A percentile compares a stretch with the other conserved stretches of the same genome.
Conservation (phyloP, 2,329 filamentous ascomycete genomes). For the Exophiala oligosperma region DNA sequence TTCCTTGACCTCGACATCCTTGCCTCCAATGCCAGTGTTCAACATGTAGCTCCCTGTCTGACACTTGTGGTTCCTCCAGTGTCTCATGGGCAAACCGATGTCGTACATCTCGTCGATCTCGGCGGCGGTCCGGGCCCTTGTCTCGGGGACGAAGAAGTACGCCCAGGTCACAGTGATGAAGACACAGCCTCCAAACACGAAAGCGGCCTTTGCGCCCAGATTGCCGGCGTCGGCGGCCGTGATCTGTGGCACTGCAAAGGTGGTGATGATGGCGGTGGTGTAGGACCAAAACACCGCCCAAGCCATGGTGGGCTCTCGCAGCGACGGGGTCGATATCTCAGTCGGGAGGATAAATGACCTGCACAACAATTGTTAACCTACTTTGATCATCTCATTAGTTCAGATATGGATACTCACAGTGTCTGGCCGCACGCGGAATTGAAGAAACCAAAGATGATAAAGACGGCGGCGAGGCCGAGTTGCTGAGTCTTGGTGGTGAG, state of each 20-base stretch:
- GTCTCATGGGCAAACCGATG: slow-evolving; percentile 23
- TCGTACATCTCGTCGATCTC: slow-evolving; percentile 39
- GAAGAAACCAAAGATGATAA: slow-evolving; percentile 41
- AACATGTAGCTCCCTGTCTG: not conserved
- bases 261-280: slow-evolving; percentile 39
- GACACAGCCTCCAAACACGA: slow-evolving; percentile 32
- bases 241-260: slow-evolving; percentile 41
- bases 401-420: slow-evolving; percentile 26
- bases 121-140: slow-evolving; percentile 27
- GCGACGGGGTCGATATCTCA: slow-evolving; percentile 43
- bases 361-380: no score
- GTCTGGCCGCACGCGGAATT: slow-evolving; percentile 40
- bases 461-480: slow-evolving; percentile 35
- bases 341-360: slow-evolving; percentile 37
- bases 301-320: slow-evolving; percentile 46
- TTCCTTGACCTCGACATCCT: no score
- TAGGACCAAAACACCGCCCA: slow-evolving; percentile 41
- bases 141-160: slow-evolving; percentile 31
- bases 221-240: slow-evolving; percentile 26
- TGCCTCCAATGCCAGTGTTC: no score
- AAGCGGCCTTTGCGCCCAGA: slow-evolving; percentile 32
- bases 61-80: slow-evolving; percentile 25
- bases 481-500: slow-evolving; percentile 29
- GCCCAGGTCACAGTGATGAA: slow-evolving; percentile 23
- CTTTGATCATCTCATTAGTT: no score